Base-by-base conservation (phyloP, 352 stramenopile genomes). In the Pythium inflatum region DNA sequence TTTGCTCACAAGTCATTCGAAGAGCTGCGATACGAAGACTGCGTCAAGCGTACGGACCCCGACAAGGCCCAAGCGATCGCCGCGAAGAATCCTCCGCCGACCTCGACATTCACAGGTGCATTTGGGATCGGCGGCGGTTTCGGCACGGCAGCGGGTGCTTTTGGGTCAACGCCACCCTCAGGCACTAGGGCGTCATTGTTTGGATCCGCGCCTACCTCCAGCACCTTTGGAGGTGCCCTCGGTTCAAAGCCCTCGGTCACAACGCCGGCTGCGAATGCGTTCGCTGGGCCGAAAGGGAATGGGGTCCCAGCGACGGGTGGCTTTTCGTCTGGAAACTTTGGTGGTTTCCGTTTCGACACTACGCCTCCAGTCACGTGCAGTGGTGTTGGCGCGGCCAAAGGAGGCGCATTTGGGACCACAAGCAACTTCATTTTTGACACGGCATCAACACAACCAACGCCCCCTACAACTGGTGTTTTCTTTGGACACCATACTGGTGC, bases 21-120 rank as follows among this genome's bases (percentile, higher is more conserved):
- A 71, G 86, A 93, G 56, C 69, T 93, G 11, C 83, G 86, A 12
- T 91, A 83, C 41, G 87, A 92, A 78, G 87, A 94, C 36, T 92
- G 92, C 41, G 60, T 92, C 50, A 93, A 93, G 74, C 82, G 82
- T 40, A 89, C 80, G 8, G 82, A 93, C 64, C 83, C 85, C 12
- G 75, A 77, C 12, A 25, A 70, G 50, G 68, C 68, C 5, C 38
- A 56, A 36, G 48, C 55, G 30, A 49, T 71, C 18, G 74, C 74
- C 5, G 71, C 74, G 2, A 20, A 68, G 50, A 69, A 76, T 51
- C 72, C 63, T 2, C 69, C 75, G 3, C 68, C 63, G 34, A 70
- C 78, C 36, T 72, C 86, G 46, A 80, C 81, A 8, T 74, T 73
- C 0, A 73, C 3, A n/a, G 71, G 70, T 7, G 70, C 59, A 4